A percentile compares a stretch with the other conserved stretches of the same genome.
These are phyloP conservation scores for Euphorbia corollata DNA, from an alignment of 441 rosid species.

Conservation along the genomic window DNA sequence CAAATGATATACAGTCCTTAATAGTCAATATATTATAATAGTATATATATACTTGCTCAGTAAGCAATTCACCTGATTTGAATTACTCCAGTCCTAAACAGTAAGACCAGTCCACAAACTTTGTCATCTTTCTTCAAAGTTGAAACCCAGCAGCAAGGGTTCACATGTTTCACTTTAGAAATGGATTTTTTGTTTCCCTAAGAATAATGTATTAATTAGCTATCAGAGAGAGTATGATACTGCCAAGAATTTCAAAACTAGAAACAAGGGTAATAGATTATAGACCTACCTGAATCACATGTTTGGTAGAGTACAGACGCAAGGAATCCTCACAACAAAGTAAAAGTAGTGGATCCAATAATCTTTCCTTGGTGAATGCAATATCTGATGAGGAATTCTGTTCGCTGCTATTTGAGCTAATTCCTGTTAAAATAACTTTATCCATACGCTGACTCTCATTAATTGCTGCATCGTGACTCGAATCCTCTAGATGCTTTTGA, in stretches of 20 bases:
- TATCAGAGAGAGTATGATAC: constrained; percentile 18
- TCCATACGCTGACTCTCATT: constrained; percentile 20
- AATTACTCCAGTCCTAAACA: constrained; percentile 52
- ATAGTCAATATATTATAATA: not conserved
- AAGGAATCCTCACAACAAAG: constrained; percentile 51
- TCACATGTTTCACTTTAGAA: constrained; percentile 44
- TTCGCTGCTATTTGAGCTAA: constrained; percentile 20
- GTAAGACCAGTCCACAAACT: constrained; percentile 36
- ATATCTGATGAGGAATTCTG: constrained; percentile 25
- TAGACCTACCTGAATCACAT: constrained; percentile 44
- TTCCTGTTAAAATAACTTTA: constrained; percentile 25
- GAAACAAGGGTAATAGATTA: constrained; percentile 18
- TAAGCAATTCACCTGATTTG: constrained; percentile 46
- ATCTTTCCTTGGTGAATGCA: constrained; percentile 24
- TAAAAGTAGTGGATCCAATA: constrained; percentile 36
- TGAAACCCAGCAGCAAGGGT: constrained; percentile 58
- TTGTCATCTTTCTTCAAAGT: constrained; percentile 42
- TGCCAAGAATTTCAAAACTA: not conserved
- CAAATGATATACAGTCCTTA: not conserved
- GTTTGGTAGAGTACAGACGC: constrained; percentile 38
- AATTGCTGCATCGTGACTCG: constrained; percentile 22
- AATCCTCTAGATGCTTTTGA: constrained; percentile 26
- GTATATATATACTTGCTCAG: no score
- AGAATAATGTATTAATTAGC: constrained; percentile 21
- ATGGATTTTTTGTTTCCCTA: constrained; percentile 50